phyloP scores from a whole-genome alignment of 257 asterid species.

The Prunella vulgaris region DNA sequence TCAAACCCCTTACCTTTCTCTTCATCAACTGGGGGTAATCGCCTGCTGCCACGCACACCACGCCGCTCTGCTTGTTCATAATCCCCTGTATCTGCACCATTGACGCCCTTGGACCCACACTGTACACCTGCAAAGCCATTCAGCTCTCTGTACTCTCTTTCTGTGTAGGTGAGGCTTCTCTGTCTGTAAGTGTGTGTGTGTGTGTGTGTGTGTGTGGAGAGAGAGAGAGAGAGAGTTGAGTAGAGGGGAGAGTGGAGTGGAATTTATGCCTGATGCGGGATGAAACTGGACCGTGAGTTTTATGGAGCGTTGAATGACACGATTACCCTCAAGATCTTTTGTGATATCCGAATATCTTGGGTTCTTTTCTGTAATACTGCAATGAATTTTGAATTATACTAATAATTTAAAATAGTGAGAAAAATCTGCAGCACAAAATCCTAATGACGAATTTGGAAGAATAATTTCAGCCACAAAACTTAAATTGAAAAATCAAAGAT shows the following conservation, averaged over 20 bases:
- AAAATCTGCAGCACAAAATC: neutral
- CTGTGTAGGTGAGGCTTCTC: too few relatives aligned
- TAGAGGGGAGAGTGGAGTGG: neutral
- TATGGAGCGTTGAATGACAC: slow-evolving; percentile 27
- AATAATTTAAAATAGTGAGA: neutral
- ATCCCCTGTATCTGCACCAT: slow-evolving; percentile 29
- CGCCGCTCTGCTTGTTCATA: slow-evolving; percentile 32
- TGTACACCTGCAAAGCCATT: slow-evolving; percentile 68
- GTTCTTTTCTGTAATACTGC: slow-evolving; percentile 22
- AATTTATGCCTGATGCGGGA: slow-evolving; percentile 20
- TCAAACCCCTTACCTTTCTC: slow-evolving; percentile 29
- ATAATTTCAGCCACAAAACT: slow-evolving; percentile 21
- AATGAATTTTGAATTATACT: neutral
- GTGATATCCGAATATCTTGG: slow-evolving; percentile 25
- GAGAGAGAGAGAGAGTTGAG: slow-evolving; percentile 11
- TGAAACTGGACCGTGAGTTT: slow-evolving; percentile 28
- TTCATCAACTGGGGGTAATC: slow-evolving; percentile 36
- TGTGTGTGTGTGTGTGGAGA: too few relatives aligned
- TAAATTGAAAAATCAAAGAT: slow-evolving; percentile 14
- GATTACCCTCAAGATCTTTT: slow-evolving; percentile 25
- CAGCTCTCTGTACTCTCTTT: too few relatives aligned
- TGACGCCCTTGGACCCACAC: slow-evolving; percentile 48
- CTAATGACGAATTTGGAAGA: neutral
- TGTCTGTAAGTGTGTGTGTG: too few relatives aligned
- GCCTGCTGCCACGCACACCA: slow-evolving; percentile 42